Conservation (phyloP, 768 basidiomycete species). For the Termitomyces sp. region DNA sequence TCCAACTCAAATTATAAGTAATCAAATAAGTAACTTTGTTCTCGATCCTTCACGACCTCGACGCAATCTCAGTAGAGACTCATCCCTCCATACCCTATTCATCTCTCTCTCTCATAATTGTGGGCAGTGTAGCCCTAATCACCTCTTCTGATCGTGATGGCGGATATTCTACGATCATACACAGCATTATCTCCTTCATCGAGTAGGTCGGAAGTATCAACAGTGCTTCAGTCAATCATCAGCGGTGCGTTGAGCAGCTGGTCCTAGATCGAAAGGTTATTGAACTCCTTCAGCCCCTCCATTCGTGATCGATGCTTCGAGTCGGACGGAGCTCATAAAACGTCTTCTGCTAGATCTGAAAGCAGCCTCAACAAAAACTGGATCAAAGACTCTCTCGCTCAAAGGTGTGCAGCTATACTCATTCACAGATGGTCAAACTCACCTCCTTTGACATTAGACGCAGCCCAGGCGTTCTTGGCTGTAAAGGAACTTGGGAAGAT, state of each 20-base stretch:
- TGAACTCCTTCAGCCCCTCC: conserved; percentile 31
- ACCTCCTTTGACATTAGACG: conserved; percentile 44
- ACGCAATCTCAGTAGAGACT: conserved; percentile 3
- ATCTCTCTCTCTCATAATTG: not conserved
- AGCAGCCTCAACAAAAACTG: conserved; percentile 19
- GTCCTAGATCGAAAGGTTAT: not conserved
- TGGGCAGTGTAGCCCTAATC: conserved; percentile 5
- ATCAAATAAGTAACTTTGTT: conserved; percentile 4
- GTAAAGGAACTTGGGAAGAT: conserved; percentile 75
- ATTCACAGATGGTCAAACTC: not conserved
- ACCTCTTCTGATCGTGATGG: conserved; percentile 30
- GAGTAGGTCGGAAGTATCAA: conserved; percentile 39
- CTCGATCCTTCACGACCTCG: conserved; percentile 8
- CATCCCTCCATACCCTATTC: conserved; percentile 1
- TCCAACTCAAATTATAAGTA: too few species aligned
- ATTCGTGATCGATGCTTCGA: conserved; percentile 40
- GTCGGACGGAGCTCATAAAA: conserved; percentile 55
- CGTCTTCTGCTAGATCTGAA: conserved; percentile 59
- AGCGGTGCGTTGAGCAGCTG: conserved; percentile 32
- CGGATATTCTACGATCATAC: conserved; percentile 44
- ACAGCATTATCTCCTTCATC: conserved; percentile 45
- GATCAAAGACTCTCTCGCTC: conserved; percentile 45
- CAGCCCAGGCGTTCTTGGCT: conserved; percentile 60
- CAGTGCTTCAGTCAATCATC: conserved; percentile 48
- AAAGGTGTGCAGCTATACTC: conserved; percentile 46